Base-by-base conservation (phyloP, 441 rosid species). In the Mallotus japonicus region DNA sequence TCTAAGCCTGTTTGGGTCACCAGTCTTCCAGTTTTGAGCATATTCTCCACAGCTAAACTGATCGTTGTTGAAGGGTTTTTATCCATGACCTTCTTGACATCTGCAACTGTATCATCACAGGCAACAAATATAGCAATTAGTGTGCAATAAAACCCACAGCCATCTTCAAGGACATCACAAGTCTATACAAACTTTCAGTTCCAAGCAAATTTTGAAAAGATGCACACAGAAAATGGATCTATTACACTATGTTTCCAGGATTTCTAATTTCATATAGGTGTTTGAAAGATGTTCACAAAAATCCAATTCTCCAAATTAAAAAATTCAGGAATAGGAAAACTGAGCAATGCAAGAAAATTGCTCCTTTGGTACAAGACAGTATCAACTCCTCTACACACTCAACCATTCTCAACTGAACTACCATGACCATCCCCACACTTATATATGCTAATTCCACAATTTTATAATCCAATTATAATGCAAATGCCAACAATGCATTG, bases 11-110 rank as follows among this genome's bases (percentile, higher is more conserved):
- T 80, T 80, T 88, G 95, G 4, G 93, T 87, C 40, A 57, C 73
- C 61, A 93, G 79, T 76, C 90, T 85, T 79, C 99, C 98, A 73
- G 90, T 86, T 83, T 83, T 95, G 81, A 95, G 83, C 85, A 93
- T 67, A 71, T 83, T 86, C 84, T 91, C 97, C 77, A 92, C 77
- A 24, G 92, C 82, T 56, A 72, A 34, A 80, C 99, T 84, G 65
- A 95, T 71, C 67, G 79, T 75, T 86, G 73, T 77, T 0, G 93
- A 49, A 64, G 87, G 82, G 80, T 80, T 83, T 80, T 75, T 91
- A 68, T 86, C 88, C 78, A 93, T 78, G 79, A 86, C 63, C 92
- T 88, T 91, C 88, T 85, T 93, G 73, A 90, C 73, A 76, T 93
- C 86, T 74, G 67, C 75, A 63, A 78, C 99, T 95, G 87, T 81